Conservation (phyloP, 768 basidiomycete genomes). For the Podaxis sp. region DNA sequence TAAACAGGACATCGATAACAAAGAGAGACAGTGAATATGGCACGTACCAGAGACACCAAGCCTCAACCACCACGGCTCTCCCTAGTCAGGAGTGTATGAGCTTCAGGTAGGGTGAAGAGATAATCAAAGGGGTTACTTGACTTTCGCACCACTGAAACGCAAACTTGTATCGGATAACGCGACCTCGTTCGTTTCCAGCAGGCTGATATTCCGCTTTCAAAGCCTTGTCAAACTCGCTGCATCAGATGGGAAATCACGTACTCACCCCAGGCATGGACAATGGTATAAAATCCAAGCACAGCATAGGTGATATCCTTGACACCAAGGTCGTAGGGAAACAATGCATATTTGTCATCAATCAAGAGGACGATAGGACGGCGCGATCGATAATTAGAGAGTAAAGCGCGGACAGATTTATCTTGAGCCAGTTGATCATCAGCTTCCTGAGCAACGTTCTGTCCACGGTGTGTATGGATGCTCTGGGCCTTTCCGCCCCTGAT, state of each 20-base stretch:
- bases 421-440: slow-evolving; percentile 66
- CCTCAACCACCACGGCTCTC: slow-evolving; percentile 42
- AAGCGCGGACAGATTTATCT: slow-evolving; percentile 67
- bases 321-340: slow-evolving; percentile 68
- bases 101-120: neutral
- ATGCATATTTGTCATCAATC: slow-evolving; percentile 67
- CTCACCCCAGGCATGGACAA: slow-evolving; percentile 68
- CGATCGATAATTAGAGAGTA: slow-evolving; percentile 53
- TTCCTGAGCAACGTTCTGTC: slow-evolving; percentile 32
- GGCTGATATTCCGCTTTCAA: slow-evolving; percentile 59
- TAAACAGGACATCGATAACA: neutral
- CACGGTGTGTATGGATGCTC: slow-evolving; percentile 40
- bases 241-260: slow-evolving; percentile 11
- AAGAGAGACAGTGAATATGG: neutral
- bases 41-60: neutral
- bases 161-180: slow-evolving; percentile 78
- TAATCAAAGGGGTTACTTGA: slow-evolving; percentile 37
- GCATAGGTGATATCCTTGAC: slow-evolving; percentile 40
- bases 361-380: slow-evolving; percentile 62
- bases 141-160: slow-evolving; percentile 80
- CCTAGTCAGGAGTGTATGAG: slow-evolving; percentile 22
- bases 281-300: slow-evolving; percentile 70
- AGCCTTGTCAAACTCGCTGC: neutral
- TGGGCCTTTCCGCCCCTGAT: slow-evolving; percentile 72
- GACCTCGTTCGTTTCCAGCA: slow-evolving; percentile 38